Conservation (phyloP, 129 eudicot genomes). For the Oenanthe sinensis region DNA sequence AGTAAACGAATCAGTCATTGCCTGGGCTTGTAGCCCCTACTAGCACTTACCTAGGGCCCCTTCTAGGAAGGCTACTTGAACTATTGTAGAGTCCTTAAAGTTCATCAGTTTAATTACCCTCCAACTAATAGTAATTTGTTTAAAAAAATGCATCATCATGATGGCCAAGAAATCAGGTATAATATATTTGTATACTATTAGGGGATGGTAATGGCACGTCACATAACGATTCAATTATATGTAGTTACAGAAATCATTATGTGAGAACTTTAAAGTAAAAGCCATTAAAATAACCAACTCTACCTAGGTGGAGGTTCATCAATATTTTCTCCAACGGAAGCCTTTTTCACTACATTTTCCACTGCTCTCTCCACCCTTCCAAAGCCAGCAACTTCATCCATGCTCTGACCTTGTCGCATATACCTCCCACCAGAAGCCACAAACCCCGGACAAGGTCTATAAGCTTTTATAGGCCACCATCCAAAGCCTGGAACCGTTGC, state of each 20-base stretch:
- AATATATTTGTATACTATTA: not conserved
- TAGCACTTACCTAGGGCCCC: too few species aligned
- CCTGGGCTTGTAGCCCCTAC: too few species aligned
- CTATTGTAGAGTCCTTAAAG: too few species aligned
- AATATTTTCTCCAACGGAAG: conserved; percentile 14
- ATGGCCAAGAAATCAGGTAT: not conserved
- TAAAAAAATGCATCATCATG: not conserved
- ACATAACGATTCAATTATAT: not conserved
- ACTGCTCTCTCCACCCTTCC: conserved; percentile 32
- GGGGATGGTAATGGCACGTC: not conserved
- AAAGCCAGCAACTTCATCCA: conserved; percentile 85
- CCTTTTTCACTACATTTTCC: not conserved
- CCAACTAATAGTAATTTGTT: too few species aligned
- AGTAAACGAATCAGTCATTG: too few species aligned
- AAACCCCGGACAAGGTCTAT: conserved; percentile 84
- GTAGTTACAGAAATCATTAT: not conserved
- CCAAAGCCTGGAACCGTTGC: conserved; percentile 96
- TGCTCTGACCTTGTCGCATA: conserved; percentile 79
- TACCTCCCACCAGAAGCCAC: conserved; percentile 93
- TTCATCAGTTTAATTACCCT: too few species aligned
- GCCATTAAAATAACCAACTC: not conserved
- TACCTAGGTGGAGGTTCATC: conserved; percentile 51
- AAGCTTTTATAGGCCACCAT: conserved; percentile 99
- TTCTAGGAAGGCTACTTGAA: too few species aligned
- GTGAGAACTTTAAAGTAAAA: not conserved